Evolutionary conservation across 768 basidiomycete species (phyloP).

Genomic region (Vishniacozyma victoriae): DNA sequence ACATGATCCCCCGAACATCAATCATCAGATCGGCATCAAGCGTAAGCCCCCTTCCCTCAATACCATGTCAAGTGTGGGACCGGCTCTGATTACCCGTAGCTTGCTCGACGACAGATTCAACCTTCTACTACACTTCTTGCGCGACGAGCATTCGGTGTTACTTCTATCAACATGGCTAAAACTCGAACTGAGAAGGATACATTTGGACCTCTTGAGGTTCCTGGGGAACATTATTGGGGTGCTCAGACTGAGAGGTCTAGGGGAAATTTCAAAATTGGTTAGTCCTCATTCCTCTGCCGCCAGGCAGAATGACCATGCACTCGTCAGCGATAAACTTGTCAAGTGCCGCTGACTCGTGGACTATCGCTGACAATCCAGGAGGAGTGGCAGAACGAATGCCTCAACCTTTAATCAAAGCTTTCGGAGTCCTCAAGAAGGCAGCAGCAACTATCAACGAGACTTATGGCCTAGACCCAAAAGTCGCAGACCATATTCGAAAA

Average conservation of each 20-base stretch:
- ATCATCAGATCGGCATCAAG: too few relatives aligned
- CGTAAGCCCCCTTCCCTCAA: too few relatives aligned
- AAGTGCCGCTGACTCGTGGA: not conserved
- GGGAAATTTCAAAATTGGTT: constrained; percentile 96
- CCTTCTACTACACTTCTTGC: too few relatives aligned
- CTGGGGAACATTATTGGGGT: constrained; percentile 87
- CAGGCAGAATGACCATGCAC: not conserved
- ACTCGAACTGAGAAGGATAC: constrained; percentile 80
- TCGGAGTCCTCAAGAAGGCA: constrained; percentile 95
- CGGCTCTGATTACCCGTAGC: too few relatives aligned
- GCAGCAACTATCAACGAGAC: constrained; percentile 81
- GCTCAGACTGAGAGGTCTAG: constrained; percentile 97
- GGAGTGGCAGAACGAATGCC: constrained; percentile 90
- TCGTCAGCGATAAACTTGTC: not conserved
- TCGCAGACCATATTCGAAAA: constrained; percentile 80
- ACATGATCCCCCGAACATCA: too few relatives aligned
- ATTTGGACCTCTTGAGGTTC: constrained; percentile 89
- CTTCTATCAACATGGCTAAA: constrained; percentile 47
- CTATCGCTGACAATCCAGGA: constrained; percentile 26
- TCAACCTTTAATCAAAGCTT: constrained; percentile 92
- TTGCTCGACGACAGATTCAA: too few relatives aligned
- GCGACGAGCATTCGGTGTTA: constrained; percentile 15
- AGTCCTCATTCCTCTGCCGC: constrained; percentile 3
- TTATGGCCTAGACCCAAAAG: constrained; percentile 83
- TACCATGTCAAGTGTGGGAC: too few relatives aligned